Base-by-base conservation (phyloP, 805 yeast species). In the Candida qinlingensis region DNA sequence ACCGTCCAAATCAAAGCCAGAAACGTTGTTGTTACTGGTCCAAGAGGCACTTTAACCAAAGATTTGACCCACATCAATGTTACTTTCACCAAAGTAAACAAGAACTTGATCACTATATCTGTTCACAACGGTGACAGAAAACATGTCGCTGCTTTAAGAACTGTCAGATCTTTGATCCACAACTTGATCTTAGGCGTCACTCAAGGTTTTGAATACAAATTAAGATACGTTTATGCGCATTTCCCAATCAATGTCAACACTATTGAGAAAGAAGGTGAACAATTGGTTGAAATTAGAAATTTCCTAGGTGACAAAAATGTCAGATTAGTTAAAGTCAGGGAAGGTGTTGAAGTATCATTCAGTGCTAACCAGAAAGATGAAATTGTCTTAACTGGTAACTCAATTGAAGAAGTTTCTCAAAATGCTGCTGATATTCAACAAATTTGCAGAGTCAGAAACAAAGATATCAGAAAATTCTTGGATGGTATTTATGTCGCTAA, bases 191-290 rank as follows among this genome's bases (percentile, higher is more conserved):
- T 86, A 63, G 99, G 99, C 87, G 99, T 94, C 72, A 94, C 99
- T 74, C 83, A 84, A 81, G 99, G 98, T 77, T 92, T 78, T 96
- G 84, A 87, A 79, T 94, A 94, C 94, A 94, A 94, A 87, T 85
- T 94, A 97, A 90, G 98, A 83, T 91, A 89, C 75, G 99, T 94
- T 59, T 95, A 92, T 73, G 99, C 99, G 85, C 99, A 94, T 88
- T 94, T 94, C 96, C 99, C 99, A 75, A 94, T 95, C 79, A 94
- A 94, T 78, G 97, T 94, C 63, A 92, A 91, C 81, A 74, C 90
- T 62, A 72, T 87, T 71, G 88, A 86, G 60, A 77, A 80, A 67
- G 92, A 91, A 51, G 88, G 86, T 63, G 65, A 70, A 46, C 74
- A 80, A 59, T 80, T 69, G 68, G 86, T 92, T 65, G 98, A 94